Evolutionary conservation across 2,329 filamentous ascomycete genomes (phyloP).

Genomic region (Chaetothyriales sp.): DNA sequence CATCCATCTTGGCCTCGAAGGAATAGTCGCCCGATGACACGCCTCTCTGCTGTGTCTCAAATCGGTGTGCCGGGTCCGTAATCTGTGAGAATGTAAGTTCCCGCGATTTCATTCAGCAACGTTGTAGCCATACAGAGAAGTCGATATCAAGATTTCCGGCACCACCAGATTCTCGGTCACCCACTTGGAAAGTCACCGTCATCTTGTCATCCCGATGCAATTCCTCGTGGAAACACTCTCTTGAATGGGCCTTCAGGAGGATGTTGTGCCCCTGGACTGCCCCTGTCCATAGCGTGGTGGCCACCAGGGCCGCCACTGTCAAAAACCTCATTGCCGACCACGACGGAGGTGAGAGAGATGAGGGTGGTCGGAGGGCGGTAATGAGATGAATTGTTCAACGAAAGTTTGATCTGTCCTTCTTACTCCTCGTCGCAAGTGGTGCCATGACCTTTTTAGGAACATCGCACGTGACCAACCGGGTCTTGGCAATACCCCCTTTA

Average conservation of each 20-base stretch:
- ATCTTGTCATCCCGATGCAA: constrained; percentile 92
- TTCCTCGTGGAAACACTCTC: constrained; percentile 94
- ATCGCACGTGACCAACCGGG: not conserved
- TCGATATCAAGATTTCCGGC: constrained; percentile 93
- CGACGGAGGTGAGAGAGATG: constrained; percentile 3
- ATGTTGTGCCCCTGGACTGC: constrained; percentile 79
- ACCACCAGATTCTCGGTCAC: constrained; percentile 87
- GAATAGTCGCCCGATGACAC: constrained; percentile 86
- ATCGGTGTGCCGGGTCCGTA: constrained; percentile 59
- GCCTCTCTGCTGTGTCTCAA: constrained; percentile 66
- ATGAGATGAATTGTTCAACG: too few relatives aligned
- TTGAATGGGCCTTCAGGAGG: constrained; percentile 77
- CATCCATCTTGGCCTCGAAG: constrained; percentile 73
- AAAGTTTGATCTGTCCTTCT: not conserved
- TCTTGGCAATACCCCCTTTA: not conserved
- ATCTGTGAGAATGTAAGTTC: constrained; percentile 39
- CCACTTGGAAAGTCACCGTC: constrained; percentile 97
- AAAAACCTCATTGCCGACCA: constrained; percentile 27
- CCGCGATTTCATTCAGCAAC: not conserved
- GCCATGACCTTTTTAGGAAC: not conserved
- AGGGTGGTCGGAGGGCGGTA: not conserved
- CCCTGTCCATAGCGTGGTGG: constrained; percentile 43
- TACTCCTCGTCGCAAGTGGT: not conserved
- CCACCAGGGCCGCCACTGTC: constrained; percentile 30
- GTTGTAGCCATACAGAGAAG: constrained; percentile 65